Evolutionary conservation across 805 yeast genomes (phyloP), one percentile per base, ranked within the genome.

Genomic region (Ogataea trehalophila): DNA sequence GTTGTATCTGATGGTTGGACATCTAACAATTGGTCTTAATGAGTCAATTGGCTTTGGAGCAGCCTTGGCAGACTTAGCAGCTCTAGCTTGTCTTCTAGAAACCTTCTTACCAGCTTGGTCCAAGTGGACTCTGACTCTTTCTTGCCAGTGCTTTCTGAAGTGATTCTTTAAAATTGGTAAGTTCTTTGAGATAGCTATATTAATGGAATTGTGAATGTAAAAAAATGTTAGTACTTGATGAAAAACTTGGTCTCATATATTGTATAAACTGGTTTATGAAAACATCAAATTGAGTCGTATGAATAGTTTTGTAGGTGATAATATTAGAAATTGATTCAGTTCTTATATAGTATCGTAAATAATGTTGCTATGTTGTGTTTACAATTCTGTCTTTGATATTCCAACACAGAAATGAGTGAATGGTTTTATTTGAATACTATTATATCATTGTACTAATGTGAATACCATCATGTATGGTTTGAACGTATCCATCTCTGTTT

Each of bases 101-200:
- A 79, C 90, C 85, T 94, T 94, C 85, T 92, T 90, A 76, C 99
- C 99, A 72, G 99, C 97, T 83, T 94, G 99, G 92, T 94, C 97
- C 74, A 94, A 87, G 90, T 95, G 99, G 70, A 89, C 97, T 76
- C 82, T 88, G 83, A 94, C 99, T 73, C 98, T 88, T 79, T 89
- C 96, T 81, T 94, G 98, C 99, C 99, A 94, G 96, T 92, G 92
- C 88, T 92, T 92, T 84, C 97, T 87, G 96, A 92, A 92, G 83
- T 94, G 99, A 86, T 92, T 92, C 86, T 88, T 89, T 84, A 88
- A 87, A 81, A 92, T 81, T 83, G 98, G 96, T 81, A 90, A 84
- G 82, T 92, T 92, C 91, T 94, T 92, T 68, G 94, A 78, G 84
- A 94, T 90, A 78, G 98, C 99, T 91, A 76, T 71, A 60, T 22